Percentiles rank a stretch among this genome's conserved stretches.
Evolutionary conservation across 352 stramenopile species (phyloP).

Genomic region (Globisporangium mamillatum): DNA sequence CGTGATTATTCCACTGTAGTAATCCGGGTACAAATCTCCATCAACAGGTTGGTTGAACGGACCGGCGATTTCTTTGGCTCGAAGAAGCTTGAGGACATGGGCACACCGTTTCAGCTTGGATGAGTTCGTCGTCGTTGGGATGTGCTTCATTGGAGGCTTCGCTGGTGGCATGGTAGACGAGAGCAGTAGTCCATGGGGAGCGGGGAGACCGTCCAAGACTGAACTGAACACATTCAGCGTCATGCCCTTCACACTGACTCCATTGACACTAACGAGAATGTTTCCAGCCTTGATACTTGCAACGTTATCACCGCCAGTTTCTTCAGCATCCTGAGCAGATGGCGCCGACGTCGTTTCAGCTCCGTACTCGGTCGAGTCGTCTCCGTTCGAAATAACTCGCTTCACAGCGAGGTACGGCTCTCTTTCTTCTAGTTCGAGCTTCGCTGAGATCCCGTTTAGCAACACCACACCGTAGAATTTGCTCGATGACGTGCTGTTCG

Average conservation of each 20-base stretch:
- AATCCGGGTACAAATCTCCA: slow-evolving; percentile 80
- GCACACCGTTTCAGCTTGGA: slow-evolving; percentile 66
- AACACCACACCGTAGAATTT: slow-evolving; percentile 58
- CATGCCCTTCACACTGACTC: slow-evolving; percentile 38
- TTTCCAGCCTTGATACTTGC: slow-evolving; percentile 28
- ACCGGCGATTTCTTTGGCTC: slow-evolving; percentile 68
- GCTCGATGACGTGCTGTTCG: slow-evolving; percentile 2
- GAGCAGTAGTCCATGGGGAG: slow-evolving; percentile 59
- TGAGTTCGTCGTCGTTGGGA: slow-evolving; percentile 52
- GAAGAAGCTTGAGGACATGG: slow-evolving; percentile 73
- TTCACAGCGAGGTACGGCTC: slow-evolving; percentile 47
- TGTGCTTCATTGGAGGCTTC: slow-evolving; percentile 54
- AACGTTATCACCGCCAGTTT: slow-evolving; percentile 9
- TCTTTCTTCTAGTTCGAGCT: slow-evolving; percentile 35
- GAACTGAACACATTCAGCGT: slow-evolving; percentile 30
- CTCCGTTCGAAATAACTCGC: slow-evolving; percentile 18
- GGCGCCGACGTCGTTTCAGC: not conserved
- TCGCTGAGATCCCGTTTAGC: slow-evolving; percentile 31
- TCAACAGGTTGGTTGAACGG: slow-evolving; percentile 87
- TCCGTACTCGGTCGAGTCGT: slow-evolving; percentile 5
- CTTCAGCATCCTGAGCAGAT: slow-evolving; percentile 8
- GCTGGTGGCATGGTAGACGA: slow-evolving; percentile 35
- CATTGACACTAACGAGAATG: slow-evolving; percentile 56
- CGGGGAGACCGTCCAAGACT: slow-evolving; percentile 22
- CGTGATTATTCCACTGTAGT: slow-evolving; percentile 68